Conservation (phyloP, 805 yeast genomes). For the Danielia oregonensis region DNA sequence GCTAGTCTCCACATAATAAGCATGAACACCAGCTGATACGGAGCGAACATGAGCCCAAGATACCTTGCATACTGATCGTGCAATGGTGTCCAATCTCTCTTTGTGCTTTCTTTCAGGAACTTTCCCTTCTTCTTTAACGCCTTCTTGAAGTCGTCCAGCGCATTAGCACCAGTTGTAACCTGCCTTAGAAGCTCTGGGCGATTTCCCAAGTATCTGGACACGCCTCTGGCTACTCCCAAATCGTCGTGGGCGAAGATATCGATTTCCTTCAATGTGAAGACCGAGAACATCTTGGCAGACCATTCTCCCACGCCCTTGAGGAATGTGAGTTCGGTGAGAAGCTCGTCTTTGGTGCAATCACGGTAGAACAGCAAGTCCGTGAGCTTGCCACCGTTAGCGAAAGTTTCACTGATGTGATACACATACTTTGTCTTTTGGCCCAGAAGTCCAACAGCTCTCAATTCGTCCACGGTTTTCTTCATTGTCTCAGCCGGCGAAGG, state of each 20-base stretch:
- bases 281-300: conserved; percentile 85
- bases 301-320: conserved; percentile 78
- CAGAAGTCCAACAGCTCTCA: conserved; percentile 68
- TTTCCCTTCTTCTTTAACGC: conserved; percentile 35
- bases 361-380: conserved; percentile 34
- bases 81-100: conserved; percentile 62
- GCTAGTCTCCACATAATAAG: conserved; percentile 70
- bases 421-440: conserved; percentile 63
- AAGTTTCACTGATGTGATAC: conserved; percentile 50
- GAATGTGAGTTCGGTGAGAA: conserved; percentile 45
- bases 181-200: conserved; percentile 48
- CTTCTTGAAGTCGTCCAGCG: conserved; percentile 30
- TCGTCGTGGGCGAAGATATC: conserved; percentile 78
- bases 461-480: conserved; percentile 37
- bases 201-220: conserved; percentile 55
- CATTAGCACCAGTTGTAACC: conserved; percentile 32
- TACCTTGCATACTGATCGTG: conserved; percentile 56
- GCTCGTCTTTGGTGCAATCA: conserved; percentile 37
- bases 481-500: conserved; percentile 54
- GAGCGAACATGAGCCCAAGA: conserved; percentile 57
- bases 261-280: conserved; percentile 62
- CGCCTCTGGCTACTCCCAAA: conserved; percentile 82
- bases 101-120: conserved; percentile 32
- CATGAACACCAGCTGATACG: conserved; percentile 68
- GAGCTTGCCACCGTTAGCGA: conserved; percentile 35